Conservation (phyloP, 2,329 filamentous ascomycete species). For the Alternaria rosae region DNA sequence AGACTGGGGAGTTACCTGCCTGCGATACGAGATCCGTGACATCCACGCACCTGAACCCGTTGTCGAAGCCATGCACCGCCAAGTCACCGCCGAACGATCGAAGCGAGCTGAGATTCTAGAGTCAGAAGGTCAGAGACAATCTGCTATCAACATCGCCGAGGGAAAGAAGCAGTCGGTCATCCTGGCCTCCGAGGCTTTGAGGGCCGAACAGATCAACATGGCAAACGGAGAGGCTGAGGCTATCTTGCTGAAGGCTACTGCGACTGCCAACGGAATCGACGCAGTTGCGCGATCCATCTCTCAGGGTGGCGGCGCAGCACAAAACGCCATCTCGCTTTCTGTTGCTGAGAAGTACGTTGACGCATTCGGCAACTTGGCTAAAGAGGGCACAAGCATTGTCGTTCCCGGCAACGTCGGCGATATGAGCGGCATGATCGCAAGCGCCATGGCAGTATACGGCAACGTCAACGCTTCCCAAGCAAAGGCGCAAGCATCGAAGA, state of each 20-base stretch:
- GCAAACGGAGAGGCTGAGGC: conserved; percentile 94
- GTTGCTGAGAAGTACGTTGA: conserved; percentile 99
- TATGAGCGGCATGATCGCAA: conserved; percentile 95
- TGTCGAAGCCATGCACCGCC: conserved; percentile 96
- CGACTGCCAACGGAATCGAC: conserved; percentile 88
- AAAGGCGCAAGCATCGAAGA: conserved; percentile 67
- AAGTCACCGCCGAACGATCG: conserved; percentile 95
- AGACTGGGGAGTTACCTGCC: conserved; percentile 94
- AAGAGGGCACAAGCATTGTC: conserved; percentile 93
- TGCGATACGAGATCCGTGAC: conserved; percentile 97
- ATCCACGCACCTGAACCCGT: conserved; percentile 95
- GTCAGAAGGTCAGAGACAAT: conserved; percentile 95
- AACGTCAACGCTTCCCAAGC: conserved; percentile 86
- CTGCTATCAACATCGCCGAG: conserved; percentile 98
- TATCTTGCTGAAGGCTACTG: conserved; percentile 82
- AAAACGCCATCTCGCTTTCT: conserved; percentile 82
- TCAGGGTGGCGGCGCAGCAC: conserved; percentile 75
- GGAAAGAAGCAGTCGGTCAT: conserved; percentile 97
- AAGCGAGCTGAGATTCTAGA: conserved; percentile 98
- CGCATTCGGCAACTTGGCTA: conserved; percentile 89
- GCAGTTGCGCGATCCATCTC: conserved; percentile 80
- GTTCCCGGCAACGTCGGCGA: conserved; percentile 97
- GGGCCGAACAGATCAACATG: conserved; percentile 90
- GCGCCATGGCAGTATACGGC: conserved; percentile 92
- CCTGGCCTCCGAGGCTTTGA: conserved; percentile 89